These are phyloP conservation scores for Cucumis melo DNA, from an alignment of 306 rosid genomes.

Conservation along the genomic window DNA sequence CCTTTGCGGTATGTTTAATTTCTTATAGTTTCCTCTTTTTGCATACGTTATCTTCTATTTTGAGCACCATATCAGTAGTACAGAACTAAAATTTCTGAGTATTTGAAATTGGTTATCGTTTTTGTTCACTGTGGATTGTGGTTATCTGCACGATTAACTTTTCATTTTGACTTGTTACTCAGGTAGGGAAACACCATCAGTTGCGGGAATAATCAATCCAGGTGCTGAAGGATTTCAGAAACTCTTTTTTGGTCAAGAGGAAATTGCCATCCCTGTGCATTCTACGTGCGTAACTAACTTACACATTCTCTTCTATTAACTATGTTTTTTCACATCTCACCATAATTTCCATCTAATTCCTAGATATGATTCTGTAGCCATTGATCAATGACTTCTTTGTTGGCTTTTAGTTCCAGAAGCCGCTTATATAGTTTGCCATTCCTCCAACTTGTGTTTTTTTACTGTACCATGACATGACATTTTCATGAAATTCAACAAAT, in stretches of 20 bases:
- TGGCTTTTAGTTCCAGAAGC: background rate
- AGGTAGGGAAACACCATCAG: constrained; percentile 98
- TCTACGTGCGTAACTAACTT: constrained; percentile 38
- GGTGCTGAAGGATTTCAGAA: constrained; percentile 98
- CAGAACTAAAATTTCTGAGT: background rate
- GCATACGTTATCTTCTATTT: background rate
- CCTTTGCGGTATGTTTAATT: constrained; percentile 63
- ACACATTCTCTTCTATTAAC: constrained; percentile 3
- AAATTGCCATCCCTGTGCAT: constrained; percentile 95
- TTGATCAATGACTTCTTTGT: background rate
- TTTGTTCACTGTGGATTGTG: background rate
- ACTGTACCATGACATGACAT: background rate
- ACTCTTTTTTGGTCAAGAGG: constrained; percentile 96
- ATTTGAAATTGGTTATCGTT: background rate
- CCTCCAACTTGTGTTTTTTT: background rate
- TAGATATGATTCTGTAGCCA: background rate
- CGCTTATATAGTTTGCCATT: background rate
- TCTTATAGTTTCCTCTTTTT: background rate
- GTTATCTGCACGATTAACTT: background rate
- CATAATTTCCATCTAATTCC: background rate
- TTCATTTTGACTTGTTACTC: constrained; percentile 9
- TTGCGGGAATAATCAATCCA: constrained; percentile 94
- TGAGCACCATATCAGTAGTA: background rate
- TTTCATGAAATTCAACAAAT: background rate
- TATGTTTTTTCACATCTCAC: background rate